Evolutionary conservation across 306 rosid genomes (phyloP), one percentile per base, ranked within the genome.

Genomic region (Dryas drummondii): DNA sequence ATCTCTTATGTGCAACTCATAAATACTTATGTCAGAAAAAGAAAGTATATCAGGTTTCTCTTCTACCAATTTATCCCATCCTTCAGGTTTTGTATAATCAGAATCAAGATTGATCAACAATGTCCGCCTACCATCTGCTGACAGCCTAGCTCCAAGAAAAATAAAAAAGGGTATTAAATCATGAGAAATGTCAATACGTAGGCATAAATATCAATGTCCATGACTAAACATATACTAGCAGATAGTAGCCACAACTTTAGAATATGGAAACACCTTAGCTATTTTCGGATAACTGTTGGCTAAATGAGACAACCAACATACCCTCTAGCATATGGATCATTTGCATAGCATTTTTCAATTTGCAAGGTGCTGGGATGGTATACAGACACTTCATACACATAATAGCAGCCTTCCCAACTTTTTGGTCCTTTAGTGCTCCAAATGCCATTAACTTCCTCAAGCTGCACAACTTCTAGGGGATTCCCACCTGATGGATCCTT

Each of bases 321-420:
- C 97, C 98, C 97, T 94, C 97, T 87, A 57, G 97, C 89, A 73
- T 94, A 94, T 26, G 99, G 97, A 90, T 94, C 99, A 69, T 87
- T 94, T 77, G 93, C 85, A 84, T 72, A 66, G 85, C 99, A 86
- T 68, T 90, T 91, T 76, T 88, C 97, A 77, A 88, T 78, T 81
- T 63, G 71, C 76, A 83, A 85, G 70, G 97, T 90, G 87, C 92
- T 88, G 70, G 89, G 92, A 65, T 92, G 99, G 83, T 90, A 94
- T 66, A 92, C 97, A 73, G 79, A 76, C 58, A 91, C 96, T 90
- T 90, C 97, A 81, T 92, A 94, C 69, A 79, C 86, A 80, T 94
- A 94, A 81, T 90, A 94, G 88, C 92, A 91, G 64, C 93, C 90
- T 68, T 91, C 90, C 99, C 99, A 94, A 82, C 80, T 69, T 73